Conservation (phyloP, 2,329 filamentous ascomycete species). For the Colletotrichum incanum region DNA sequence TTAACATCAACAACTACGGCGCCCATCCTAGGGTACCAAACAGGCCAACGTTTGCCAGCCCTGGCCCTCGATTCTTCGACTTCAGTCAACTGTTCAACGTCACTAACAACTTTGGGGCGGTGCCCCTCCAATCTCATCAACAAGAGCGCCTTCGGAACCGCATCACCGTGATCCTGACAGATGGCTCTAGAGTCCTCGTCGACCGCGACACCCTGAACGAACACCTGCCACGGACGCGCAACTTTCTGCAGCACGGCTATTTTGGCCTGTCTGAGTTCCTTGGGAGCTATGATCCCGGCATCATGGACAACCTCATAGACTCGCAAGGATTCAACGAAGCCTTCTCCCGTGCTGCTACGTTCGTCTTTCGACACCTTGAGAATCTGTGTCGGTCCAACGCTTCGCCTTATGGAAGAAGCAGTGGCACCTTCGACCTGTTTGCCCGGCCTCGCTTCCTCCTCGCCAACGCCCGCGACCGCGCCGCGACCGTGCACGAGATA, state of each 20-base stretch:
- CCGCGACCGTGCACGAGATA: constrained; percentile 24
- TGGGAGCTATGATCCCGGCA: constrained; percentile 27
- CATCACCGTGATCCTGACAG: constrained; percentile 37
- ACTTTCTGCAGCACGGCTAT: constrained; percentile 6
- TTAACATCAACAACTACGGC: constrained; percentile 38
- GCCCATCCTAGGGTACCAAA: background rate
- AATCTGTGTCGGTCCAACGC: background rate
- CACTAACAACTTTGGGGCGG: constrained; percentile 2
- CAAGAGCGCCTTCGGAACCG: constrained; percentile 28
- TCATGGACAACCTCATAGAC: constrained; percentile 11
- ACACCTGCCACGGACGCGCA: constrained; percentile 39
- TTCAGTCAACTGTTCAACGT: constrained; percentile 32
- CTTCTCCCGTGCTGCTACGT: constrained; percentile 15
- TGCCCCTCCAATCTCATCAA: background rate
- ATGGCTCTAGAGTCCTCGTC: constrained; percentile 22
- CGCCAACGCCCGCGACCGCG: constrained; percentile 25
- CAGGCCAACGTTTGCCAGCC: background rate
- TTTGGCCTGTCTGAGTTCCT: constrained; percentile 39
- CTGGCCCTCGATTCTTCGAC: constrained; percentile 12
- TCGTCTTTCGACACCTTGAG: constrained; percentile 41
- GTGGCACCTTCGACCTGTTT: constrained; percentile 15
- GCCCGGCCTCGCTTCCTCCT: constrained; percentile 34
- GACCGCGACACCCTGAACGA: constrained; percentile 34
- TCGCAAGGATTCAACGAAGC: constrained; percentile 5
- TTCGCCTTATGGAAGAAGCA: background rate